Conservation (phyloP, 2,329 filamentous ascomycete species). For the Lomentospora prolificans region DNA sequence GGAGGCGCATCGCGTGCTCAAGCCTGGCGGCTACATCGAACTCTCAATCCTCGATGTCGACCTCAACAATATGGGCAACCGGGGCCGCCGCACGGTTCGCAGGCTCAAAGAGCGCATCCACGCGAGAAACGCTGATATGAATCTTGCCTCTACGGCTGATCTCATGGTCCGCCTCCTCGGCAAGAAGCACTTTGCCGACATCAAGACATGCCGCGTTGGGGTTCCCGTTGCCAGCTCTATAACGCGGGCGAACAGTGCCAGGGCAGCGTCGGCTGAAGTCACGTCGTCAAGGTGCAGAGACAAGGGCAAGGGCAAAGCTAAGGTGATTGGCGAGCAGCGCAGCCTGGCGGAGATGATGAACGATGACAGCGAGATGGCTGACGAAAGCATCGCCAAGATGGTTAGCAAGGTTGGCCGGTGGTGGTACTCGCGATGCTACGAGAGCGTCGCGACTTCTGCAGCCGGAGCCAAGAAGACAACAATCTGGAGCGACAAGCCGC, state of each 20-base stretch:
- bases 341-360: slow-evolving; percentile 64
- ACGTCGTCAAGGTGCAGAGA: background rate
- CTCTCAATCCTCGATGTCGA: slow-evolving; percentile 70
- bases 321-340: slow-evolving; percentile 27
- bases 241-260: slow-evolving; percentile 18
- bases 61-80: slow-evolving; percentile 71
- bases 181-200: slow-evolving; percentile 57
- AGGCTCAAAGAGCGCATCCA: slow-evolving; percentile 63
- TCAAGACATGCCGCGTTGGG: slow-evolving; percentile 69
- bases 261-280: background rate
- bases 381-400: slow-evolving; percentile 84
- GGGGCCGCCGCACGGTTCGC: slow-evolving; percentile 57
- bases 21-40: slow-evolving; percentile 71
- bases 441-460: slow-evolving; percentile 49
- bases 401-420: slow-evolving; percentile 85
- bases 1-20: slow-evolving; percentile 68
- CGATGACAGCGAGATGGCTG: slow-evolving; percentile 58
- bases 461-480: slow-evolving; percentile 26
- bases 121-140: slow-evolving; percentile 46
- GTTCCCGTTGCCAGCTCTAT: slow-evolving; percentile 57
- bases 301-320: slow-evolving; percentile 8
- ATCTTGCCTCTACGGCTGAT: slow-evolving; percentile 50
- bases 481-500: slow-evolving; percentile 68
- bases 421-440: slow-evolving; percentile 95
- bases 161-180: slow-evolving; percentile 57